Evolutionary conservation across 352 stramenopile genomes (phyloP).

Genomic region (Pythium biforme): DNA sequence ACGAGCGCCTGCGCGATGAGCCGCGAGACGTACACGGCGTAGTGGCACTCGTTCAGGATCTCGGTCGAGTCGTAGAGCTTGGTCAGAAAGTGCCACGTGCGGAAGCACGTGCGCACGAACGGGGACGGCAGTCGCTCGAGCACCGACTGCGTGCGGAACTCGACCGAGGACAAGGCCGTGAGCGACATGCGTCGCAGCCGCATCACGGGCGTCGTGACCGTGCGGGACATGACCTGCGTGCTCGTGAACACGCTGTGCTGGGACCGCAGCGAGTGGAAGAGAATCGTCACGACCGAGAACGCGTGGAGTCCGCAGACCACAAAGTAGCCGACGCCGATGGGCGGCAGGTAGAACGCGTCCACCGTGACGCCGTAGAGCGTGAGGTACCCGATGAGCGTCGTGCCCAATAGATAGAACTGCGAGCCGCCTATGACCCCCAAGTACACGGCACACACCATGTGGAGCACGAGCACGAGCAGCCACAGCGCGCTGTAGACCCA

Average conservation of each 20-base stretch:
- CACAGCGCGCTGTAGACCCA: conserved; percentile 13
- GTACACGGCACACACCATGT: conserved; percentile 13
- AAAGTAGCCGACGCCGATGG: conserved; percentile 26
- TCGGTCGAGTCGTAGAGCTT: conserved; percentile 10
- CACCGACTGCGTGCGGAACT: conserved; percentile 28
- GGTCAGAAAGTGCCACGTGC: conserved; percentile 5
- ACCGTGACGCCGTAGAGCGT: conserved; percentile 22
- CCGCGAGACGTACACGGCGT: conserved; percentile 10
- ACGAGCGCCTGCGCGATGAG: conserved; percentile 8
- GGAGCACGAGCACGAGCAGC: conserved; percentile 13
- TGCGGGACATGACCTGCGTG: conserved; percentile 16
- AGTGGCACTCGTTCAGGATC: conserved; percentile 20
- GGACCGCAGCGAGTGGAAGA: conserved; percentile 23
- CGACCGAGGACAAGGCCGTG: conserved; percentile 19
- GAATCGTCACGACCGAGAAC: conserved; percentile 19
- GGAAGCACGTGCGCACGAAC: conserved; percentile 17
- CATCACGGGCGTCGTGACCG: conserved; percentile 24
- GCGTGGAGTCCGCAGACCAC: conserved; percentile 22
- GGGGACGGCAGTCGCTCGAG: conserved; percentile 22
- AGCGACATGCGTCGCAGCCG: conserved; percentile 20
- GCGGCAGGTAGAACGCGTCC: conserved; percentile 27
- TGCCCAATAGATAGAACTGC: conserved; percentile 25
- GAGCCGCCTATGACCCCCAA: conserved; percentile 1
- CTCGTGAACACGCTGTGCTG: conserved; percentile 23
- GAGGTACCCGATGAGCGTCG: conserved; percentile 21